Base-by-base conservation (phyloP, 2,329 filamentous ascomycete genomes). In the Scedosporium dehoogii region DNA sequence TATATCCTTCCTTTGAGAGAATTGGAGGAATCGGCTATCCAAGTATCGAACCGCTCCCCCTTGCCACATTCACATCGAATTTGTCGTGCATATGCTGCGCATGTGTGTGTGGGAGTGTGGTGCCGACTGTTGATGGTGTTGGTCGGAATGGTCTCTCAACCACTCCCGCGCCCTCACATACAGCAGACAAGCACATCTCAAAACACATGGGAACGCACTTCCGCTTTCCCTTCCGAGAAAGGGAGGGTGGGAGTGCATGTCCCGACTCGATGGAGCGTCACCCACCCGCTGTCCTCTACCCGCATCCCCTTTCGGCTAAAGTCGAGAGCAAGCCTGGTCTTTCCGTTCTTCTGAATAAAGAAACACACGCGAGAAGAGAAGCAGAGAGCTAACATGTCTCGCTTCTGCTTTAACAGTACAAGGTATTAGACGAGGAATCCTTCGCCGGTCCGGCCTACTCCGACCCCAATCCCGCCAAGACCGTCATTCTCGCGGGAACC, bases 401-500 rank as follows among this genome's bases (percentile, higher is more conserved):
- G 33, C 18, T 29, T 18, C 42, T 16, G 23, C 41, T 42, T 25
- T 6, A 10, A 14, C 58, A 69, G 69, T 71, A 68, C 55, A 56
- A 60, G 3, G 66, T 67, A 1, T 65, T 65, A 2, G 59, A 64
- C 1, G 64, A 68, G 25, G 27, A 69, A 18, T 64, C 63, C 18
- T 68, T 71, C 41, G 58, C 65, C 16, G 81, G 80, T 0, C 81
- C 80, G 27, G 69, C 69, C 3, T 81, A 76, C 65, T 65, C 75
- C 62, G 70, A 76, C 25, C 76, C 75, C 1, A 72, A 73, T 10
- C 70, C 75, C 1, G 68, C 71, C n/a, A 78, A 77, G 14, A 81
- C 79, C 0, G 81, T 85, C 16, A 84, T 91, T 65, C 88, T 91
- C 60, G 85, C 81, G 6, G 88, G 88, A 4, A 90, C 87, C 0